Conservation (phyloP, 352 stramenopile species). For the Thalassiosira delicatula region DNA sequence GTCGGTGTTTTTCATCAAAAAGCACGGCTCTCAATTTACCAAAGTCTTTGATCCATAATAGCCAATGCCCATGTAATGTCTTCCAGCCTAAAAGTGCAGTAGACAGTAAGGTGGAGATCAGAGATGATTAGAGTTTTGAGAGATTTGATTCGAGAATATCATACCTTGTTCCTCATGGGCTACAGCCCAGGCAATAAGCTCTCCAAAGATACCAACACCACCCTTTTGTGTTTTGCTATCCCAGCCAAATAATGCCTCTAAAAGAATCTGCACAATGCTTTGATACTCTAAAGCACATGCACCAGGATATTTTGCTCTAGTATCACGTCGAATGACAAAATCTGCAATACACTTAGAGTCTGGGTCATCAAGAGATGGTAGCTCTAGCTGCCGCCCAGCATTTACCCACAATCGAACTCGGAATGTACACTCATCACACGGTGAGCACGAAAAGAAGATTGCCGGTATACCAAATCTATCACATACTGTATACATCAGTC, state of each 20-base stretch:
- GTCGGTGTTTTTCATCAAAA: not conserved
- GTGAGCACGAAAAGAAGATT: constrained; percentile 30
- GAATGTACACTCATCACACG: constrained; percentile 17
- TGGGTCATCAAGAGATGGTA: constrained; percentile 12
- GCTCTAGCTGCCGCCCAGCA: not conserved
- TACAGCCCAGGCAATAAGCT: constrained; percentile 9
- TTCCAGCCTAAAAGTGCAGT: too few species aligned
- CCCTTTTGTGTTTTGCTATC: constrained; percentile 17
- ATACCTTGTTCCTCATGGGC: constrained; percentile 39
- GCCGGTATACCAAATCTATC: constrained; percentile 23
- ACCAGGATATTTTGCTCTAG: constrained; percentile 27
- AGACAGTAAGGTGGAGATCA: too few species aligned
- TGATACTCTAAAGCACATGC: constrained; percentile 30
- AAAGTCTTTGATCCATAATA: constrained; percentile 24
- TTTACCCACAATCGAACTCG: constrained; percentile 17
- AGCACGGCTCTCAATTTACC: constrained; percentile 4
- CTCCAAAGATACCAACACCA: constrained; percentile 16
- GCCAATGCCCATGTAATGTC: constrained; percentile 32
- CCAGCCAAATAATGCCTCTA: constrained; percentile 24
- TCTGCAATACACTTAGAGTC: constrained; percentile 19
- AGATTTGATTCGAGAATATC: too few species aligned
- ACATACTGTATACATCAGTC: constrained; percentile 29
- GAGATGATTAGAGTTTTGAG: too few species aligned
- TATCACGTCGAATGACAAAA: constrained; percentile 11
- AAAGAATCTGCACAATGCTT: constrained; percentile 22